These are phyloP conservation scores for Toxoplasma gondii DNA, from an alignment of 169 alveolate species.

Conservation along the genomic window DNA sequence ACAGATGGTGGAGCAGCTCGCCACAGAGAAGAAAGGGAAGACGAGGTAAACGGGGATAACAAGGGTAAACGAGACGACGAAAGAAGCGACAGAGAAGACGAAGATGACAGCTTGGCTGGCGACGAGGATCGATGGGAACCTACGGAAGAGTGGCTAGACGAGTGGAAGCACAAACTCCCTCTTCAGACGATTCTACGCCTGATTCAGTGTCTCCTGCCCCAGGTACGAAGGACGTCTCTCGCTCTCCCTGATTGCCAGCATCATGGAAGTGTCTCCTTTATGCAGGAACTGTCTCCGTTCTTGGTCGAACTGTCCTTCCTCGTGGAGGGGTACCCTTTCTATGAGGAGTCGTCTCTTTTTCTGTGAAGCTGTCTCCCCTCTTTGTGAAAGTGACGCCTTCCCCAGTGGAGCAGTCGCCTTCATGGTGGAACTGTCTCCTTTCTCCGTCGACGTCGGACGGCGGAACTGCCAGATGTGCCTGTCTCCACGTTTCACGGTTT, in stretches of 20 bases:
- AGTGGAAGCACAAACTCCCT: slow-evolving; percentile 41
- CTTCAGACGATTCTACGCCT: slow-evolving; percentile 44
- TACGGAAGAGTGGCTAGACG: slow-evolving; percentile 47
- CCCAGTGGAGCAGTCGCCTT: too few species aligned
- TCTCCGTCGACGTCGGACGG: too few species aligned
- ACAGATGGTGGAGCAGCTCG: not conserved
- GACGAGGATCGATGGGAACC: slow-evolving; percentile 45
- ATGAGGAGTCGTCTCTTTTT: not conserved
- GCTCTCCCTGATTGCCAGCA: not conserved
- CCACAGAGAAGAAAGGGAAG: not conserved
- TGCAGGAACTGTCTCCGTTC: not conserved
- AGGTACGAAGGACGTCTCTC: slow-evolving; percentile 3
- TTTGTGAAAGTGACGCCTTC: too few species aligned
- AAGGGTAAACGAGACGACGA: not conserved
- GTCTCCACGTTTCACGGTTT: too few species aligned
- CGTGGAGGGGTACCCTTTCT: not conserved
- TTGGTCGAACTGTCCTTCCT: not conserved
- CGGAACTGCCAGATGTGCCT: too few species aligned
- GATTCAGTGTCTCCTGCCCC: slow-evolving; percentile 46
- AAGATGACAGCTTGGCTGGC: not conserved
- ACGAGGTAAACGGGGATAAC: not conserved
- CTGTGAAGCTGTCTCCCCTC: too few species aligned
- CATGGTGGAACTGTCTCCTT: too few species aligned
- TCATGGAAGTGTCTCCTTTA: not conserved
- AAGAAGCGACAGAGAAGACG: not conserved